Evolutionary conservation across 1,284 basidiomycete species (phyloP).

Genomic region (Ceratorhiza oryzae-sativae): DNA sequence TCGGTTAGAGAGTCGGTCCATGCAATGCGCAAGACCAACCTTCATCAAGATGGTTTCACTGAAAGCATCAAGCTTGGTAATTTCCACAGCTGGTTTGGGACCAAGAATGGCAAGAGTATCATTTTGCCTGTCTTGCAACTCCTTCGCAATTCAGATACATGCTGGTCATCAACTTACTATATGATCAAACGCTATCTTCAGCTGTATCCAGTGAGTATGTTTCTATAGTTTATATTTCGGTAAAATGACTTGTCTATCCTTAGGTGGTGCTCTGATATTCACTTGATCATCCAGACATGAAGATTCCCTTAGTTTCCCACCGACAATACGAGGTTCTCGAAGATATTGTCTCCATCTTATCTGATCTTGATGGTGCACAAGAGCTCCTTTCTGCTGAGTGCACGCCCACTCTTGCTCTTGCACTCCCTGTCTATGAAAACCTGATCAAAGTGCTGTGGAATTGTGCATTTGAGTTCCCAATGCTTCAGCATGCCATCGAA

Average conservation of each 20-base stretch:
- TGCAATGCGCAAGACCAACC: constrained; percentile 1
- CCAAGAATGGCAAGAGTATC: not conserved
- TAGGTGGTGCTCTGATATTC: not conserved
- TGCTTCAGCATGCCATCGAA: not conserved
- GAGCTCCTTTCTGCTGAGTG: constrained; percentile 31
- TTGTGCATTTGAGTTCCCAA: not conserved
- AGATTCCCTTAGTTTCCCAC: not conserved
- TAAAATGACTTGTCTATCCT: not conserved
- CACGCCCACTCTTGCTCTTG: constrained; percentile 33
- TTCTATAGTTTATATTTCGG: not conserved
- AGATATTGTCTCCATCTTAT: constrained; percentile 5
- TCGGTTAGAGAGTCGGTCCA: not conserved
- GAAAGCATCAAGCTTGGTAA: not conserved
- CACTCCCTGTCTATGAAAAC: constrained; percentile 26
- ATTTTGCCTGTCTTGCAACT: not conserved
- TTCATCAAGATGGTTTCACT: not conserved
- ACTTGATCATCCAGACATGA: not conserved
- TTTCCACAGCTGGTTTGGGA: not conserved
- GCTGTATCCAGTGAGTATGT: constrained; percentile 1
- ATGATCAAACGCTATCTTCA: not conserved
- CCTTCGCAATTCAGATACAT: not conserved
- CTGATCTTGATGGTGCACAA: constrained; percentile 7
- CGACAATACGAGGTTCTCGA: not conserved
- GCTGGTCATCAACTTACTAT: not conserved
- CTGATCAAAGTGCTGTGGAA: constrained; percentile 1